These are phyloP conservation scores for Ensete glaucum DNA, from an alignment of 176 grass and related monocot genomes.

Conservation along the genomic window DNA sequence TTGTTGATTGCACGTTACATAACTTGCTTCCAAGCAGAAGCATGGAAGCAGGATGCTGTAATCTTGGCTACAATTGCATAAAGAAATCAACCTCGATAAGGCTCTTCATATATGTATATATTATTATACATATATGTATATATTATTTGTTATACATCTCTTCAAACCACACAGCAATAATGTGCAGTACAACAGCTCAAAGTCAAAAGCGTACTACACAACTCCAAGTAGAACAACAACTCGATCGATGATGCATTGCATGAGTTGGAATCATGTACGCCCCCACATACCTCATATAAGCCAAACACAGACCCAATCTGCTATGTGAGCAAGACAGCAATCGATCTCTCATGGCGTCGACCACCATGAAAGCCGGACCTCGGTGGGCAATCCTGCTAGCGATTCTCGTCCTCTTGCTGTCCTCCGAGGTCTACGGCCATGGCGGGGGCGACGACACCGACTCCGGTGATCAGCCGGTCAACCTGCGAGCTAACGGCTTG, in stretches of 20 bases:
- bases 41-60: too few relatives aligned
- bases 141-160: too few relatives aligned
- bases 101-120: too few relatives aligned
- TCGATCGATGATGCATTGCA: background rate
- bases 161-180: background rate
- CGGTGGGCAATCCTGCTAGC: slow-evolving; percentile 9
- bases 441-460: slow-evolving; percentile 15
- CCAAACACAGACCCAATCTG: too few relatives aligned
- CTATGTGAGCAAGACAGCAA: too few relatives aligned
- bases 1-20: too few relatives aligned
- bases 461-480: background rate
- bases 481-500: slow-evolving; percentile 24
- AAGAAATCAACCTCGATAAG: too few relatives aligned
- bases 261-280: too few relatives aligned
- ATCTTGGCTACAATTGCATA: too few relatives aligned
- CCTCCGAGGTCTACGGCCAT: slow-evolving; percentile 20
- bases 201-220: slow-evolving; percentile 34
- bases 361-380: background rate
- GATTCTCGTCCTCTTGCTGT: slow-evolving; percentile 16
- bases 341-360: background rate
- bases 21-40: too few relatives aligned
- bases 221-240: background rate
- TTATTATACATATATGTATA: too few relatives aligned
- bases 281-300: too few relatives aligned
- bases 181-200: slow-evolving; percentile 40